Base-by-base conservation (phyloP, 2,329 filamentous ascomycete species). In the Phoma herbarum region DNA sequence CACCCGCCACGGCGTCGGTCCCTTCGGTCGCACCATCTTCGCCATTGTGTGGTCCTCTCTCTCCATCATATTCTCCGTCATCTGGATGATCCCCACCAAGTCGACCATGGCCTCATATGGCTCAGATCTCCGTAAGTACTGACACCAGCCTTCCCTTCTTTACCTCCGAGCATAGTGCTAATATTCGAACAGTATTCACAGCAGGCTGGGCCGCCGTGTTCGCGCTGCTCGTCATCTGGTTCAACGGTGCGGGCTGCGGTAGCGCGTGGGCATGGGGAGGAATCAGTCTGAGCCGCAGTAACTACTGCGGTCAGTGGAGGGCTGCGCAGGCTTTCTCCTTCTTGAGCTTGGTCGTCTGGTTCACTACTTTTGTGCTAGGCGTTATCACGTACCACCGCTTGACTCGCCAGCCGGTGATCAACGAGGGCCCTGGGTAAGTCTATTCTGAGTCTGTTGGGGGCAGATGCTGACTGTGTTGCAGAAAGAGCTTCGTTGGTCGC, bases 1-100 rank as follows among this genome's bases (percentile, higher is more conserved):
- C 54, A 60, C 61, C 22, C 64, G 79, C 31, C 75, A 80, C 33
- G 81, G 82, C 52, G 76, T 81, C 59, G 88, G 85, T 82, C 78
- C 82, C 18, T 78, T 85, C 37, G 87, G 83, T 33, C 87, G 90
- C 56, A 88, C 89, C 79, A 91, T 93, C 78, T 93, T 92, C 80
- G 86, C 89, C 44, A 85, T 90, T 70, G 85, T 91, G 18, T 83
- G 93, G 37, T 88, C 91, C 2, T 88, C 83, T 20, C 70, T 93
- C 18, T 86, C 88, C 12, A 86, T 93, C 53, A 75, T 93, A 39
- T 80, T 91, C n/a, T 82, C 86, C 5, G 77, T 93, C 25, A 74
- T 93, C 62, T 91, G 90, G 86, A 81, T 93, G 26, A 82, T 93
- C 39, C 91, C 91, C 2, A 90, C 91, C 71, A 84, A 86, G 2